These are phyloP conservation scores for Mortierella polycephala DNA, from an alignment of 371 early-diverging fungal species.

Conservation along the genomic window DNA sequence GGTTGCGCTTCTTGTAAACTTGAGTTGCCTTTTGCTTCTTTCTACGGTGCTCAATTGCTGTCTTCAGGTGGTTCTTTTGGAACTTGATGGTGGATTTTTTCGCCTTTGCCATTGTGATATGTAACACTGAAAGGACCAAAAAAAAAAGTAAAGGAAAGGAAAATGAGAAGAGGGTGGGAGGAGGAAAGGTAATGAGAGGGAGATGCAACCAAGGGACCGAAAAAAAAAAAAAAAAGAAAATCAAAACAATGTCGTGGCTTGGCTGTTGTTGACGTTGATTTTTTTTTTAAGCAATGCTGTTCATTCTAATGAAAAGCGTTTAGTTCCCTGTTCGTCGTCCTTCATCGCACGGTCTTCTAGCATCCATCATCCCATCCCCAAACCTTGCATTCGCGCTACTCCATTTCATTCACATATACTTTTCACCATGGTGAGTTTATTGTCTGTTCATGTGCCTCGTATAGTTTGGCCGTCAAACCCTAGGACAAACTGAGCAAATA, in stretches of 20 bases:
- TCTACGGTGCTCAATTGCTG: slow-evolving; percentile 70
- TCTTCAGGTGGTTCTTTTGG: slow-evolving; percentile 84
- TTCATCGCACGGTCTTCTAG: no score
- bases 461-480: background rate
- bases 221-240: slow-evolving; percentile 5
- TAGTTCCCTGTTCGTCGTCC: no score
- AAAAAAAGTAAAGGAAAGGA: background rate
- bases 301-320: background rate
- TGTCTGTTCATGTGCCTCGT: no score
- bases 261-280: slow-evolving; percentile 4
- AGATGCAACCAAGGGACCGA: background rate
- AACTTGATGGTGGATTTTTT: slow-evolving; percentile 91
- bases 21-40: slow-evolving; percentile 77
- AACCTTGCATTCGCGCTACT: background rate
- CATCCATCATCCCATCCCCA: background rate
- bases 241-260: slow-evolving; percentile 15
- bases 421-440: background rate
- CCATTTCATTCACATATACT: background rate
- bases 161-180: background rate
- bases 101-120: slow-evolving; percentile 70
- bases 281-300: slow-evolving; percentile 6
- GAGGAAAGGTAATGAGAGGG: background rate
- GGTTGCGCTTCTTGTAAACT: slow-evolving; percentile 65
- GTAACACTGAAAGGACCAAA: background rate
- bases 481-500: background rate